These are phyloP conservation scores for Raffaelea arxii DNA, from an alignment of 2,329 filamentous ascomycete species.

Conservation along the genomic window DNA sequence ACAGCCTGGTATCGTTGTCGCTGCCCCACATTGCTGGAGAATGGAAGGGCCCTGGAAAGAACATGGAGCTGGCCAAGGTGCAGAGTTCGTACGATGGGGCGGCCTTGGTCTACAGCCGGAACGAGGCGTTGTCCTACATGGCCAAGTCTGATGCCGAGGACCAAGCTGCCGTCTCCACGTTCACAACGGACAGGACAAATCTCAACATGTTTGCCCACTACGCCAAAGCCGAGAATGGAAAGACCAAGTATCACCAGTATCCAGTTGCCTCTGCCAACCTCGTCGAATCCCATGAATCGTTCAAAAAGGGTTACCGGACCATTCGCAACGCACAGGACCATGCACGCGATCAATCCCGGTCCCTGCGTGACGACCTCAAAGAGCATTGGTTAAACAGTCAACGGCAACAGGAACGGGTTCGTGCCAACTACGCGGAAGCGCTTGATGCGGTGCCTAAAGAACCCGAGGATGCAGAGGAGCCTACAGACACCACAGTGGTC, in stretches of 20 bases:
- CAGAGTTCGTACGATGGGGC: constrained; percentile 15
- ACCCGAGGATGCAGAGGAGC: too few relatives aligned
- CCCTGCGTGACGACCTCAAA: constrained; percentile 5
- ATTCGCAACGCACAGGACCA: constrained; percentile 8
- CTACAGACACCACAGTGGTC: too few relatives aligned
- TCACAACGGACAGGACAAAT: constrained; percentile 16
- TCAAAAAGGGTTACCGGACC: constrained; percentile 2
- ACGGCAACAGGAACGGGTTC: too few relatives aligned
- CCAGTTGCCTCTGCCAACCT: constrained; percentile 11
- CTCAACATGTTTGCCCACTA: constrained; percentile 19
- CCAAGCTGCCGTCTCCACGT: constrained; percentile 16
- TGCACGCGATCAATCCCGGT: constrained; percentile 5
- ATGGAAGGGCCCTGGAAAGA: constrained; percentile 10
- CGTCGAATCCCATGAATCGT: background rate
- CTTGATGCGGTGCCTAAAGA: too few relatives aligned
- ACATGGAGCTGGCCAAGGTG: constrained; percentile 9
- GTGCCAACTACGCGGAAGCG: too few relatives aligned
- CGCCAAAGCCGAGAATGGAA: constrained; percentile 4
- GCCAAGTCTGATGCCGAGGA: constrained; percentile 11
- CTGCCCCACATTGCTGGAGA: constrained; percentile 20
- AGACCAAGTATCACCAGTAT: constrained; percentile 16
- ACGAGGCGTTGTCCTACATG: constrained; percentile 14
- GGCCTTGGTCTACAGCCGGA: constrained; percentile 17
- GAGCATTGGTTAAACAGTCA: too few relatives aligned
- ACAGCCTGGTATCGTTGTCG: constrained; percentile 11